Evolutionary conservation across 345 rosid species (phyloP), one percentile per base, ranked within the genome.

Genomic region (Jatropha curcas): DNA sequence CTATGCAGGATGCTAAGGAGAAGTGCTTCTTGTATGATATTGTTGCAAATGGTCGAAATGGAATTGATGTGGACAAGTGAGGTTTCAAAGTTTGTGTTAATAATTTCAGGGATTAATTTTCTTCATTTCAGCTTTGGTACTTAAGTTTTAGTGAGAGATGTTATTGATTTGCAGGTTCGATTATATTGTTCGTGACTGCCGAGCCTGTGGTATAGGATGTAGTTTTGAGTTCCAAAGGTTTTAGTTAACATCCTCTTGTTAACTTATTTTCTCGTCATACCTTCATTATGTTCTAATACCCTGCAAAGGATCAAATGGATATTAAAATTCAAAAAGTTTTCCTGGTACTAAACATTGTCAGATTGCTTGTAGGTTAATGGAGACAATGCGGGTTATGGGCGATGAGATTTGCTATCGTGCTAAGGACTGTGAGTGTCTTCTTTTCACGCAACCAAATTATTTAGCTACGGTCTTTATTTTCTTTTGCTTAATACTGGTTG

Each of bases 31-130:
- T 94, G 81, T 92, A 90, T 83, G 98, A 94, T 75, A 90, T 94
- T 82, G 98, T 94, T 73, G 97, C 98, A 72, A 94, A 94, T 82
- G 98, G 98, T 74, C 89, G 92, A 79, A 94, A 90, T 80, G 97
- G 98, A 76, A 88, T 94, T 71, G 98, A 94, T 35, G 98, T 94
- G 72, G 98, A 94, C 86, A 94, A 94, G 88, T 80, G 35, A 71
- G 82, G 22, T 65, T 73, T 46, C 69, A 3, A 45, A 11, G 57
- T 73, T 72, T 71, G 34, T 72, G 57, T 57, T 74, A 4, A 14
- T 51, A 6, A 5, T 70, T 72, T 37, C 74, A 34, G 43, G 19
- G 27, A 24, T 72, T 10, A 33, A 41, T 5, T 50, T 51, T 76
- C 20, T 37, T 57, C 3, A 43, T 67, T 17, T 34, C 53, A 62